Conservation (phyloP, 306 rosid species). For the Citrullus amarus region DNA sequence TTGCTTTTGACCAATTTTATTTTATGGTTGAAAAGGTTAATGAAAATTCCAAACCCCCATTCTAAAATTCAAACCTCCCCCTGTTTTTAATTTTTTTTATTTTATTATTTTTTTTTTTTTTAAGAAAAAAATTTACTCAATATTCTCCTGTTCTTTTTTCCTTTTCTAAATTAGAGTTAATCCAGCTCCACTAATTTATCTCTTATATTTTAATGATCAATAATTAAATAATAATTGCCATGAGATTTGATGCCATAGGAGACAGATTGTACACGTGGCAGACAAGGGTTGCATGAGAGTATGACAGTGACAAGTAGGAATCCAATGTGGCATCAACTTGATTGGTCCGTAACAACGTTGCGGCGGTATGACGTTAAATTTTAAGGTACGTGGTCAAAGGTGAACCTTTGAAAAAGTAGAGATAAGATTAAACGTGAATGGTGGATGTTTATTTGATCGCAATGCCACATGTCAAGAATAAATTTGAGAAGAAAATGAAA, state of each 20-base stretch:
- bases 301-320: background rate
- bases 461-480: background rate
- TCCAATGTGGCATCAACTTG: background rate
- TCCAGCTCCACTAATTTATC: background rate
- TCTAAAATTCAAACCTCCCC: background rate
- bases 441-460: background rate
- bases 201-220: background rate
- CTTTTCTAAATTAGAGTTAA: background rate
- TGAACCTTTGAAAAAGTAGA: background rate
- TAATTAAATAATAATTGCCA: background rate
- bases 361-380: background rate
- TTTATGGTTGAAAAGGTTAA: background rate
- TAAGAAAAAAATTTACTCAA: background rate
- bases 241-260: background rate
- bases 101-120: too few relatives aligned
- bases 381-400: slow-evolving; percentile 4
- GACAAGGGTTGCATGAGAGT: background rate
- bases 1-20: slow-evolving; percentile 1
- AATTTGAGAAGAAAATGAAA: background rate
- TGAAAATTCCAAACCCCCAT: background rate
- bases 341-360: background rate
- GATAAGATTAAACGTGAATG: slow-evolving; percentile 5
- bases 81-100: background rate
- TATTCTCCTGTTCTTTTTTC: background rate
- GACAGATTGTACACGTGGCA: background rate